phyloP scores from a whole-genome alignment of 805 yeast species.

The Candida ortonii region DNA sequence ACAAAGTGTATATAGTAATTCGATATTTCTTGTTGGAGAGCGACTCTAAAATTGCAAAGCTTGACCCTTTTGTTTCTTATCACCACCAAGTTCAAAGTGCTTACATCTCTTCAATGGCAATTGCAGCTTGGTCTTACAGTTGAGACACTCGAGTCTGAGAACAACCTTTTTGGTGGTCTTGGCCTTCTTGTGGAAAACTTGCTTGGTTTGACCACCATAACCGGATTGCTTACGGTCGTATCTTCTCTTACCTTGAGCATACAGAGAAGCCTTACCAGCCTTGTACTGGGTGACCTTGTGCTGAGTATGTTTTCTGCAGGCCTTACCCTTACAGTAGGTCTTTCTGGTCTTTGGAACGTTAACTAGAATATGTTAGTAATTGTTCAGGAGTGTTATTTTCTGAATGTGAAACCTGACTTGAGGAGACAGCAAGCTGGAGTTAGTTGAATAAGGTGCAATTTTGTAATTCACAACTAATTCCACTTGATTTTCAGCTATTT shows the following conservation, averaged over 20 bases:
- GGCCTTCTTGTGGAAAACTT: slow-evolving; percentile 99
- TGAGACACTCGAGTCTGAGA: slow-evolving; percentile 97
- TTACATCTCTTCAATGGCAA: slow-evolving; percentile 98
- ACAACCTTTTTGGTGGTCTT: slow-evolving; percentile 99
- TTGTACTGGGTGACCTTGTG: slow-evolving; percentile 99
- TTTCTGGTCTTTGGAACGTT: slow-evolving; percentile 99
- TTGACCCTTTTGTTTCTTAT: slow-evolving; percentile 99
- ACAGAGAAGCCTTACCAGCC: slow-evolving; percentile 99
- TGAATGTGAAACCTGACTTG: too few relatives aligned
- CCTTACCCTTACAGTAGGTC: slow-evolving; percentile 99
- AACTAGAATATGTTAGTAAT: slow-evolving; percentile 49
- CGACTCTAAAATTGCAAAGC: slow-evolving; percentile 93
- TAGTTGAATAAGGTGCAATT: too few relatives aligned
- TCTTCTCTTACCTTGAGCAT: slow-evolving; percentile 99
- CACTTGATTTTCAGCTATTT: too few relatives aligned
- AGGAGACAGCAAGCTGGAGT: too few relatives aligned
- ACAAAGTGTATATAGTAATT: slow-evolving; percentile 5
- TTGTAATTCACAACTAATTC: too few relatives aligned
- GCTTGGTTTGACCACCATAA: slow-evolving; percentile 99
- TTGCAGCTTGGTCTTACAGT: slow-evolving; percentile 98
- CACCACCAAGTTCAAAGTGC: slow-evolving; percentile 99
- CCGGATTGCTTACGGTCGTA: slow-evolving; percentile 99
- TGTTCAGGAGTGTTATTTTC: not conserved
- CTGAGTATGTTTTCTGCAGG: slow-evolving; percentile 99
- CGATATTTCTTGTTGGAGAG: slow-evolving; percentile 8